phyloP scores from a whole-genome alignment of 208 protist species.

The Trichomonas gallinae region DNA sequence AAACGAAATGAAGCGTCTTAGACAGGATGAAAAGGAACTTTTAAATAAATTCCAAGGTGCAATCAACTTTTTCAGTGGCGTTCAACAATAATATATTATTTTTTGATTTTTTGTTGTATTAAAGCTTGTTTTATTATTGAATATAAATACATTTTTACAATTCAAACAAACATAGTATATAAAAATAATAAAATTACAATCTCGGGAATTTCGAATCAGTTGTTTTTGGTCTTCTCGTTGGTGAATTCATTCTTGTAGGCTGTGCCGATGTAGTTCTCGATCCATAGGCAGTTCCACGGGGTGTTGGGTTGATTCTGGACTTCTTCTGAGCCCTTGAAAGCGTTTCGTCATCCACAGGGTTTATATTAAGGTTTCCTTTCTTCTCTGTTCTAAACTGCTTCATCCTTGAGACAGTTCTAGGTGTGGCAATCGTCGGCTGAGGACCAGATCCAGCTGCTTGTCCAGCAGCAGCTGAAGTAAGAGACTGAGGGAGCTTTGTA shows the following conservation, averaged over 20 bases:
- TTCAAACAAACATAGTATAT: not conserved
- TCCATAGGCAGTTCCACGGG: not conserved
- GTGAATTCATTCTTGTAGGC: not conserved
- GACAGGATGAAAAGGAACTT: not conserved
- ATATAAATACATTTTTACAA: not conserved
- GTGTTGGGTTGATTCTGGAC: not conserved
- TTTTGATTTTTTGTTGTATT: too few relatives aligned
- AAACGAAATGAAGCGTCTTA: not conserved
- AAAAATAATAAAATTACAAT: not conserved
- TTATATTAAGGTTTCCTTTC: not conserved
- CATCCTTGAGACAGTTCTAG: not conserved
- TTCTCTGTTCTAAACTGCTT: not conserved
- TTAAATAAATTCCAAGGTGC: not conserved
- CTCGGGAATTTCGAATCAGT: not conserved
- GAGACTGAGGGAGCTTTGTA: not conserved
- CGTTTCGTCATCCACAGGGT: not conserved
- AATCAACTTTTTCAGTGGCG: not conserved
- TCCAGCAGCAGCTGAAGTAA: not conserved
- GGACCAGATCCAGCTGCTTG: not conserved
- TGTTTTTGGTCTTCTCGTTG: not conserved
- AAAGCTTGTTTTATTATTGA: not conserved
- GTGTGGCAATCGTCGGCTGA: not conserved
- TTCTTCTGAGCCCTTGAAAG: not conserved
- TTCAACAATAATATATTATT: not conserved
- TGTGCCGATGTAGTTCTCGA: not conserved